Conservation (phyloP, 495 filamentous ascomycete species). For the Aspergillus affinis region DNA sequence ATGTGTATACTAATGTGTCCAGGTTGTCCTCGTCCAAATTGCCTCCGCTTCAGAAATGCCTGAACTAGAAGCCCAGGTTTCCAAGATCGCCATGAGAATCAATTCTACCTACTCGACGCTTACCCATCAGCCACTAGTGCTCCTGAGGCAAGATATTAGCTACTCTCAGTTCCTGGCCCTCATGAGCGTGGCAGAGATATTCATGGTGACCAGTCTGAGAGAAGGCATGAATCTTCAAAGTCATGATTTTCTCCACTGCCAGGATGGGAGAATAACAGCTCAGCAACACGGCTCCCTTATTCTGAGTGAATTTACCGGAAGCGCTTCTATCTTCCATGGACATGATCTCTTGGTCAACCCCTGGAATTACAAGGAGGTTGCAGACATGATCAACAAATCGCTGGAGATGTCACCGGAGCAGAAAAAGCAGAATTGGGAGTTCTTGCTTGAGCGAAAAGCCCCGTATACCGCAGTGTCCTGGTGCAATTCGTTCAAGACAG, state of each 20-base stretch:
- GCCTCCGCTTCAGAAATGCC: constrained; percentile 74
- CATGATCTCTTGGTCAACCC: constrained; percentile 76
- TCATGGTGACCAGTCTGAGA: constrained; percentile 84
- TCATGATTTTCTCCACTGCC: constrained; percentile 84
- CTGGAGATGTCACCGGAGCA: constrained; percentile 73
- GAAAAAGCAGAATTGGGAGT: constrained; percentile 67
- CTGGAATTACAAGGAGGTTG: constrained; percentile 83
- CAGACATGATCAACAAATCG: constrained; percentile 71
- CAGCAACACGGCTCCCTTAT: constrained; percentile 83
- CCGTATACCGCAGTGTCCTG: constrained; percentile 74
- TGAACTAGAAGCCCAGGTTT: constrained; percentile 76
- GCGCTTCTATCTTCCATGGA: constrained; percentile 72
- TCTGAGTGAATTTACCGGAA: constrained; percentile 92
- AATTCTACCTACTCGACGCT: constrained; percentile 79
- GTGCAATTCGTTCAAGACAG: constrained; percentile 60
- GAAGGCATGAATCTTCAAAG: constrained; percentile 91
- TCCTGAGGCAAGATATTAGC: constrained; percentile 86
- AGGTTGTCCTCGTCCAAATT: constrained; percentile 81
- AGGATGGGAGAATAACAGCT: constrained; percentile 65
- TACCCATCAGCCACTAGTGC: constrained; percentile 79
- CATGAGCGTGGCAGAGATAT: constrained; percentile 74
- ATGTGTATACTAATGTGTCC: background rate
- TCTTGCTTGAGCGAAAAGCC: constrained; percentile 66
- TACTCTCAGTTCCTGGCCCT: constrained; percentile 84
- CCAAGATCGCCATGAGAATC: constrained; percentile 82